Base-by-base conservation (phyloP, 2,329 filamentous ascomycete species). In the Ophiosphaerella herpotricha region DNA sequence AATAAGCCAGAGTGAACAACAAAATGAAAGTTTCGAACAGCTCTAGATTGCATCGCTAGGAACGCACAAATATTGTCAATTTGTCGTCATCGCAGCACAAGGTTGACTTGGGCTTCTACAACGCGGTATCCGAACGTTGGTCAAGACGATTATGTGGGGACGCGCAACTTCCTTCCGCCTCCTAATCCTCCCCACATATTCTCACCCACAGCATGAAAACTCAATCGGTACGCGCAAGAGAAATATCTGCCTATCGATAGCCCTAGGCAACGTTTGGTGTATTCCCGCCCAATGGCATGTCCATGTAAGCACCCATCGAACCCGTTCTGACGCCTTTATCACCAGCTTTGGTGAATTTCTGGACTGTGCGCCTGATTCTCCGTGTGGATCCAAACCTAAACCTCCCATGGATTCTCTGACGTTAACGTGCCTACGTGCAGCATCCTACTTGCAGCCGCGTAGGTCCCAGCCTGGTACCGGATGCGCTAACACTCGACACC, bases 151-250 rank as follows among this genome's bases (percentile, higher is more conserved):
- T 11, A 7, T 13, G 37, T 32, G 18, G 18, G 18, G 4, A 21
- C 18, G 4, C 18, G 18, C 18, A 29, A 12, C 48, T 57, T 55
- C 51, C 59, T 50, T 46, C 51, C 38, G 39, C 36, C 50, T 52
- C 54, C 52, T 50, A 57, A 52, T 44, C 39, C 34, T 59, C 67
- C 58, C 68, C 66, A 70, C 65, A 61, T 46, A 60, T 65, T 57
- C 50, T 64, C 58, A 58, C 59, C 64, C 55, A 50, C 58, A 52
- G 50, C 35, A 48, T 29, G 46, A 43, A 50, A 44, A 34, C 58
- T 64, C 58, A 60, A 47, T 62, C 60, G 61, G 57, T 65, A 66
- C 67, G 66, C 66, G 69, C 71, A 64, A 67, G 59, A 67, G 61
- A 50, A 50, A 54, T 53, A 55, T 56, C 48, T 44, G 48, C 46